Evolutionary conservation across 1,139 yeast species (phyloP).

Genomic region (Hyphopichia fennica): DNA sequence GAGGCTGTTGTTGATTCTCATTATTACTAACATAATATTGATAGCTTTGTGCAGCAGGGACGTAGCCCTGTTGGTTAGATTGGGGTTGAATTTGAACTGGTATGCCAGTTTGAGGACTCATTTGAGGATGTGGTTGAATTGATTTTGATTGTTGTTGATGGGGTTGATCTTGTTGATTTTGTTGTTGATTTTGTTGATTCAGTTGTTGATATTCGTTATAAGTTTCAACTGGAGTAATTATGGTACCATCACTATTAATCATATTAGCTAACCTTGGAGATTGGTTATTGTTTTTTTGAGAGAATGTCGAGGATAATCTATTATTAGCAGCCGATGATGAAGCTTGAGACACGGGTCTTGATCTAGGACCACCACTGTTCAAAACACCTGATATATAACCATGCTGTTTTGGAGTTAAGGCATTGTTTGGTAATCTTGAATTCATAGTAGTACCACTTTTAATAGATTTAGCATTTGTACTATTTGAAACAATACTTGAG

Average conservation of each 20-base stretch:
- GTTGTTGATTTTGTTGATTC: slow-evolving; percentile 8
- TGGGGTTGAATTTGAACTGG: slow-evolving; percentile 15
- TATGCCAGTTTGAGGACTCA: slow-evolving; percentile 1
- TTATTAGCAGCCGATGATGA: slow-evolving; percentile 25
- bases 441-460: slow-evolving; percentile 22
- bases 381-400: not conserved
- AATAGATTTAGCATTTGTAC: slow-evolving; percentile 25
- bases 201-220: slow-evolving; percentile 13
- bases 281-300: slow-evolving; percentile 30
- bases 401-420: not conserved
- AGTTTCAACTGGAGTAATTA: slow-evolving; percentile 44
- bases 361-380: slow-evolving; percentile 4
- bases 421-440: slow-evolving; percentile 8
- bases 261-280: slow-evolving; percentile 42
- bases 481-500: slow-evolving; percentile 27
- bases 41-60: slow-evolving; percentile 2
- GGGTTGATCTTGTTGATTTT: slow-evolving; percentile 4
- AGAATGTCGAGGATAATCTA: slow-evolving; percentile 39
- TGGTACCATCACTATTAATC: slow-evolving; percentile 51
- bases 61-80: slow-evolving; percentile 8
- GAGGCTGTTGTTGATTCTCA: slow-evolving; percentile 12
- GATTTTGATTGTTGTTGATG: slow-evolving; percentile 7
- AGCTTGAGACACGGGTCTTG: slow-evolving; percentile 25
- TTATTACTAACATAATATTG: slow-evolving; percentile 3
- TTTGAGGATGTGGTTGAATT: slow-evolving; percentile 9